These are phyloP conservation scores for Fusarium buharicum DNA, from an alignment of 2,329 filamentous ascomycete species.

Conservation along the genomic window DNA sequence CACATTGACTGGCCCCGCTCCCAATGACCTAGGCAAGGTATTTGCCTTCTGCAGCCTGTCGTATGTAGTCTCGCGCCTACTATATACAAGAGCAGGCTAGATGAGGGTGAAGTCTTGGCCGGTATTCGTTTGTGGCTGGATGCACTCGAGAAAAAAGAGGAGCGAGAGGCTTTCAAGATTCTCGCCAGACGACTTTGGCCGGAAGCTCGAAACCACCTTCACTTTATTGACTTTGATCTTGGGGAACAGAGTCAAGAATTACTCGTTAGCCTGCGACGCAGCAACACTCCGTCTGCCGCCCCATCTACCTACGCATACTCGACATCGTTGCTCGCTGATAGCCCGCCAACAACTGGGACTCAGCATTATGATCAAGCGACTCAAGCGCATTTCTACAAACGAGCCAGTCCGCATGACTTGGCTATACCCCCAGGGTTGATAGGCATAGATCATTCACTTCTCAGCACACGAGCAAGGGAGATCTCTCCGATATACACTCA, in stretches of 20 bases:
- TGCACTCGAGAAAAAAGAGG: slow-evolving; percentile 5
- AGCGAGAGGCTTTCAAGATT: slow-evolving; percentile 18
- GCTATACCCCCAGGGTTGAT: rapidly evolving
- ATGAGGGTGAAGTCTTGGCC: slow-evolving; percentile 9
- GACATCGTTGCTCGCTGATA: background rate
- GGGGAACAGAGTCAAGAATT: background rate
- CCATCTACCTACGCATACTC: rapidly evolving
- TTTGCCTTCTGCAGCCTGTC: slow-evolving; percentile 40
- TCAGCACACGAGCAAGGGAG: background rate
- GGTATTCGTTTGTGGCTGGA: slow-evolving; percentile 32
- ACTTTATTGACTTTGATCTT: background rate
- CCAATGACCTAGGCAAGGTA: slow-evolving; percentile 10
- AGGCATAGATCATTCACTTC: rapidly evolving
- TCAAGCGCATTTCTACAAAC: rapidly evolving
- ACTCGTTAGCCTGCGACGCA: background rate
- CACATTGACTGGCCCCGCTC: slow-evolving; percentile 7
- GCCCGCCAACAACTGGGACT: too few species aligned
- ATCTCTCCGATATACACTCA: background rate
- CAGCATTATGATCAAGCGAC: background rate
- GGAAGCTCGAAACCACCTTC: slow-evolving; percentile 16
- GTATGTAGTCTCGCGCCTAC: slow-evolving; percentile 27
- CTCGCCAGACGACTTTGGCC: slow-evolving; percentile 33
- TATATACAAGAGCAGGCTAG: background rate
- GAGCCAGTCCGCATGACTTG: background rate
- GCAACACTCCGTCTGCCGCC: rapidly evolving